phyloP scores from a whole-genome alignment of 768 basidiomycete genomes.

The Paxillus ammoniavirescens region DNA sequence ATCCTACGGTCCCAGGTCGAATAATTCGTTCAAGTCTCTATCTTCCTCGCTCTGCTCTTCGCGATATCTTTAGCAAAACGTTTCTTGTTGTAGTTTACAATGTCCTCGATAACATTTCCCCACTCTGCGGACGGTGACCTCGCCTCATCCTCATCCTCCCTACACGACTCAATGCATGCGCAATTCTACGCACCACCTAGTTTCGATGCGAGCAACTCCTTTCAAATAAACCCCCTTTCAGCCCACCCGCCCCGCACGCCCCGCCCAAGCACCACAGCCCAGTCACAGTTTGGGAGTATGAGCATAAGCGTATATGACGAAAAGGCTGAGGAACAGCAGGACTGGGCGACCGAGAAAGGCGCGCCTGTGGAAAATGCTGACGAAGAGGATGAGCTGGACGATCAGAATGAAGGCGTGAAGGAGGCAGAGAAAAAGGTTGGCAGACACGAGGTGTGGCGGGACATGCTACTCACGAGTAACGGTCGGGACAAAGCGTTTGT shows the following conservation, averaged over 20 bases:
- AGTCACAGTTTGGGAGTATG: constrained; percentile 24
- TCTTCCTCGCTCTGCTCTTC: not conserved
- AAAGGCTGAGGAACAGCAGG: constrained; percentile 35
- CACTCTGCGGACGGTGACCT: constrained; percentile 37
- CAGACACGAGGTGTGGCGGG: constrained; percentile 74
- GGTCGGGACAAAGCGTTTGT: constrained; percentile 88
- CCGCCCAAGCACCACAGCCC: constrained; percentile 32
- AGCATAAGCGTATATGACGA: constrained; percentile 39
- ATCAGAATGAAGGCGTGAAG: constrained; percentile 45
- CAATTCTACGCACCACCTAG: constrained; percentile 52
- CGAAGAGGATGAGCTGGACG: constrained; percentile 45
- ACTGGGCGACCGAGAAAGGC: constrained; percentile 17
- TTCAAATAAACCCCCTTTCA: constrained; percentile 82
- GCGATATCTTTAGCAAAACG: not conserved
- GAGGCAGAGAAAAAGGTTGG: constrained; percentile 47
- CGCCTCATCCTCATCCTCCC: constrained; percentile 35
- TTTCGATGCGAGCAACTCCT: constrained; percentile 60
- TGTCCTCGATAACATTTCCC: constrained; percentile 73
- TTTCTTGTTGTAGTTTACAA: constrained; percentile 23
- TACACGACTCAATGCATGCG: constrained; percentile 38
- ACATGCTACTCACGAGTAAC: constrained; percentile 72
- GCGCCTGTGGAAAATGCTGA: constrained; percentile 20
- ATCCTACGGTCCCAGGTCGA: not conserved
- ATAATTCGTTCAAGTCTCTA: not conserved
- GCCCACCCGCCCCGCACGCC: constrained; percentile 79